These are phyloP conservation scores for Durotheca rogersii DNA, from an alignment of 495 filamentous ascomycete genomes.

Conservation along the genomic window DNA sequence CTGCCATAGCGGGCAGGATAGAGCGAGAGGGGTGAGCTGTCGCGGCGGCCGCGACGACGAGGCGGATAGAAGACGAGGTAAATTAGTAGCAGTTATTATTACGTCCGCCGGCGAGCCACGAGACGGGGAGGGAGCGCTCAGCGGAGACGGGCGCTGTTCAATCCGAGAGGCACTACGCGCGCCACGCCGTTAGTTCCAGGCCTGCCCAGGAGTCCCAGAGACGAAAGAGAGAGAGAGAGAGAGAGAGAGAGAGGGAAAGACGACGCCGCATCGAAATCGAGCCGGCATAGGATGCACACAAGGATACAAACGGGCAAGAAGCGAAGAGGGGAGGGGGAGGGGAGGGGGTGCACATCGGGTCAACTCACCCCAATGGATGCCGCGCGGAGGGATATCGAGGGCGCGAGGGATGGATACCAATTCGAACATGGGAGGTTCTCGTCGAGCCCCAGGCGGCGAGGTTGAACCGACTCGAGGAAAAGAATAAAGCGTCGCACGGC, in stretches of 20 bases:
- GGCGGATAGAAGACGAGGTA: slow-evolving; percentile 1
- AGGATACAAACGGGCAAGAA: too few relatives aligned
- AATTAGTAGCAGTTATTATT: not conserved
- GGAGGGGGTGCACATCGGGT: too few relatives aligned
- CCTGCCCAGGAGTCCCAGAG: slow-evolving; percentile 3
- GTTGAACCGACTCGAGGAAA: slow-evolving; percentile 3
- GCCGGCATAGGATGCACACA: too few relatives aligned
- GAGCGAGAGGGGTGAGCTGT: slow-evolving; percentile 1
- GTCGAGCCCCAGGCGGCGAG: not conserved
- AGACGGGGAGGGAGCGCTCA: not conserved
- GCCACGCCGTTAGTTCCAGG: slow-evolving; percentile 27
- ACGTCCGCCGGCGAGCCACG: too few relatives aligned
- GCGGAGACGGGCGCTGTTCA: slow-evolving; percentile 15
- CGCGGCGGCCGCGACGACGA: slow-evolving; percentile 3
- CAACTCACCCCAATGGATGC: slow-evolving; percentile 15
- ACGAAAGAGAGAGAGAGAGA: too few relatives aligned
- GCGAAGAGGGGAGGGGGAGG: too few relatives aligned
- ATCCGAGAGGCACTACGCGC: slow-evolving; percentile 6
- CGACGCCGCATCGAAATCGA: too few relatives aligned
- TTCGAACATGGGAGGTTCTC: slow-evolving; percentile 6
- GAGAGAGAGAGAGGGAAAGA: too few relatives aligned
- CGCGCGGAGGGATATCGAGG: not conserved
- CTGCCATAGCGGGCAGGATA: slow-evolving; percentile 24
- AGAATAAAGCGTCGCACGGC: too few relatives aligned
- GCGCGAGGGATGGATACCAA: slow-evolving; percentile 4